These are phyloP conservation scores for Linderniella brevidens DNA, from an alignment of 257 asterid species.

Conservation along the genomic window DNA sequence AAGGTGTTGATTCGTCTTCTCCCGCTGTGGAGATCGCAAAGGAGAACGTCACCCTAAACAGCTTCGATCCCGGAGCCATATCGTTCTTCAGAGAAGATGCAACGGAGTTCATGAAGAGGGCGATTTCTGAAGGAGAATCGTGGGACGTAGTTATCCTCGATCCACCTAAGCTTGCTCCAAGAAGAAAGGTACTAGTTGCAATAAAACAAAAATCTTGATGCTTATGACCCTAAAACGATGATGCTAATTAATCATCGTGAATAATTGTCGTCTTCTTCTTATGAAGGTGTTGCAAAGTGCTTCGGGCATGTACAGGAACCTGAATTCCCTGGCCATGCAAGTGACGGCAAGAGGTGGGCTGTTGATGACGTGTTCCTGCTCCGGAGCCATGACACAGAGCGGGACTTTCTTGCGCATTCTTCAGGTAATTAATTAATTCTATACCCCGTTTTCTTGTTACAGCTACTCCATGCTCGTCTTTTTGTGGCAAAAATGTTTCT, in stretches of 20 bases:
- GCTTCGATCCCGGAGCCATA: constrained; percentile 32
- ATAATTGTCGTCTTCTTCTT: neutral
- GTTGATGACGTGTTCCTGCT: constrained; percentile 93
- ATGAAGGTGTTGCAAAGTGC: constrained; percentile 70
- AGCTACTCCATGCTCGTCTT: too few relatives aligned
- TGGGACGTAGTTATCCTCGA: constrained; percentile 88
- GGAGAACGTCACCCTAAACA: constrained; percentile 49
- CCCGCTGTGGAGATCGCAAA: constrained; percentile 72
- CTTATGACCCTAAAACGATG: too few relatives aligned
- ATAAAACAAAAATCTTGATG: too few relatives aligned
- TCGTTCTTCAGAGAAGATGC: constrained; percentile 69
- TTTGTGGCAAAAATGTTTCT: too few relatives aligned
- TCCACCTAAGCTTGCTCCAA: constrained; percentile 91
- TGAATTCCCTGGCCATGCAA: constrained; percentile 86
- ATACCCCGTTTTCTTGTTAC: neutral
- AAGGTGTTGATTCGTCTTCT: constrained; percentile 82
- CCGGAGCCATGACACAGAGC: constrained; percentile 97
- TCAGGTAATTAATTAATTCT: constrained; percentile 35
- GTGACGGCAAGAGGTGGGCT: constrained; percentile 69
- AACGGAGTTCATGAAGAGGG: constrained; percentile 58
- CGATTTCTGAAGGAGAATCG: constrained; percentile 46
- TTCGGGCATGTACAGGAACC: constrained; percentile 85
- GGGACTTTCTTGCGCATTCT: constrained; percentile 64
- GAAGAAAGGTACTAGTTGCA: constrained; percentile 36
- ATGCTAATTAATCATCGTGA: too few relatives aligned